Evolutionary conservation across 768 basidiomycete species (phyloP).

Genomic region (Lactarius akahatsu): DNA sequence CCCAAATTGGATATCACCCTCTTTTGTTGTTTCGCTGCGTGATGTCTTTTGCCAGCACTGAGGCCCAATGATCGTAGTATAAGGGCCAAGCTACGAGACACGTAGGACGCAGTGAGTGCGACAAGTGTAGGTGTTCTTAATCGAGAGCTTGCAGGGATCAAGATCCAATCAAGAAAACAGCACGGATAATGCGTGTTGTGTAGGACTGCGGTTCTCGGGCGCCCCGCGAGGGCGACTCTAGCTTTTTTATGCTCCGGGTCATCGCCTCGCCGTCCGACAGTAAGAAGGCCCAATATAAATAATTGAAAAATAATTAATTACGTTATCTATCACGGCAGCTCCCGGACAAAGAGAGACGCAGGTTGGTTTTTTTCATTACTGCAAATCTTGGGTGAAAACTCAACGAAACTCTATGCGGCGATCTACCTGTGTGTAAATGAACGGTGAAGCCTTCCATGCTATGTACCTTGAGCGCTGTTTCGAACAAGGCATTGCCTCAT

Average conservation of each 20-base stretch:
- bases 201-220: background rate
- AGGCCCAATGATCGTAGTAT: background rate
- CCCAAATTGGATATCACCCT: background rate
- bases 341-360: background rate
- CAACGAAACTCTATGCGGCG: background rate
- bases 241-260: background rate
- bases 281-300: no score
- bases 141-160: background rate
- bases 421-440: background rate
- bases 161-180: constrained; percentile 1
- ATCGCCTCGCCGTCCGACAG: background rate
- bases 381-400: background rate
- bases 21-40: background rate
- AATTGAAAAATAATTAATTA: background rate
- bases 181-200: constrained; percentile 16
- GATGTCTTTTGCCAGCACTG: background rate
- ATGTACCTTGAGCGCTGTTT: background rate
- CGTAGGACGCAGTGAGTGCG: background rate
- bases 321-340: background rate
- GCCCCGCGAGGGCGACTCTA: background rate
- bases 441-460: background rate
- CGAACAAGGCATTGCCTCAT: background rate
- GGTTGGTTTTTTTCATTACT: background rate
- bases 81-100: background rate
- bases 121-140: background rate